Evolutionary conservation across 1,284 basidiomycete genomes (phyloP), one percentile per base, ranked within the genome.

Genomic region (Heterobasidion occidentale): DNA sequence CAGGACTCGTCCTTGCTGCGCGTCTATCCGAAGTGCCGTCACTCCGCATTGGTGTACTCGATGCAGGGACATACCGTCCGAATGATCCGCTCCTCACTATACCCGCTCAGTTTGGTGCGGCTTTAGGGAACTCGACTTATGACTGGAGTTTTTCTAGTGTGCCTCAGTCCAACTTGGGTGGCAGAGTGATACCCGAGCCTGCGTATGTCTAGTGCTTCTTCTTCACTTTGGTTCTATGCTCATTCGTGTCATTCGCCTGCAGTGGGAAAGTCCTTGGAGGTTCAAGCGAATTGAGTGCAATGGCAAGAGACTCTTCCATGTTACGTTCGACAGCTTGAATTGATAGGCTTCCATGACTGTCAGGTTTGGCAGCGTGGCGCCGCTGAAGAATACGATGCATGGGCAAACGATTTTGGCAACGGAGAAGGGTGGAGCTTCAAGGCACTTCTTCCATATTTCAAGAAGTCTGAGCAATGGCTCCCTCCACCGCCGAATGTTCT

Each of bases 221-320:
- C 12, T 42, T 42, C 6, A 12, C 38, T 5, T 42, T 42, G 11
- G 7, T 7, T 12, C 11, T 27, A 34, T 36, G 14, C 33, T 48
- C 33, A n/a, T 14, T 6, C 42, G 9, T 48, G 15, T 47, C 46
- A 34, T 11, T 14, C 15, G 14, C 45, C 20, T 42, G 27, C 15
- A 57, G 62, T 27, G 62, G 62, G 15, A 62, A 59, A 52, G 61
- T 63, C 59, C 57, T 63, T 7, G 62, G 63, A 3, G 63, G 63
- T 3, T 64, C 61, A 9, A 64, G 63, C 45, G 63, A 59, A 1
- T 42, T 64, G 11, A 62, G 62, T 55, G 50, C 50, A 11, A 42
- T 42, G 38, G 38, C 5, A 9, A 12, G 38, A 42, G n/a, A n/a
- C 38, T 42, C 38, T 12, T 42, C 12, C 33, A 17, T 36, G 17